phyloP scores from a whole-genome alignment of 768 basidiomycete species.

The Boletus pseudopeckii region DNA sequence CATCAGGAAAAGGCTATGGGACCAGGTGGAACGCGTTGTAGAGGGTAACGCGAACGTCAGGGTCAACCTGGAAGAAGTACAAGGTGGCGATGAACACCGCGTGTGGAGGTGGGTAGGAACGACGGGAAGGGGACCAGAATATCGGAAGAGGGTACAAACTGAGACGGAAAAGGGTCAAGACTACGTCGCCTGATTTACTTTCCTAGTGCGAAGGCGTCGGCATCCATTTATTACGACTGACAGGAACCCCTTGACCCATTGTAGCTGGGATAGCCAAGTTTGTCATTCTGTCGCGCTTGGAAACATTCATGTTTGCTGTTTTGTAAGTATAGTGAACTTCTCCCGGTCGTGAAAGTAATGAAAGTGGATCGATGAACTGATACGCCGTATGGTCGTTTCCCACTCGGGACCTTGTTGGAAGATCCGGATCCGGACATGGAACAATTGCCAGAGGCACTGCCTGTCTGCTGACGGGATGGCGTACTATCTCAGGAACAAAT shows the following conservation, averaged over 20 bases:
- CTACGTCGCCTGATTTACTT: constrained; percentile 21
- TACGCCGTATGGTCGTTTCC: constrained; percentile 20
- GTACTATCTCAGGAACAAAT: constrained; percentile 27
- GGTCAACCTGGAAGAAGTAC: constrained; percentile 77
- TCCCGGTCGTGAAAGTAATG: constrained; percentile 14
- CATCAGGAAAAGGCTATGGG: constrained; percentile 68
- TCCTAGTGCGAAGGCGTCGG: constrained; percentile 10
- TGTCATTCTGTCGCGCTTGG: constrained; percentile 12
- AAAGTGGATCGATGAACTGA: constrained; percentile 27
- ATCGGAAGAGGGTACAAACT: constrained; percentile 33
- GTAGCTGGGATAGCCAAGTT: constrained; percentile 7
- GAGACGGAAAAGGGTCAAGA: constrained; percentile 28
- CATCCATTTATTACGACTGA: constrained; percentile 9
- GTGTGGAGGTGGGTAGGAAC: constrained; percentile 93
- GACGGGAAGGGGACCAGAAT: constrained; percentile 31
- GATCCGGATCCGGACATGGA: constrained; percentile 32
- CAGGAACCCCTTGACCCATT: constrained; percentile 25
- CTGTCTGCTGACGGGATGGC: constrained; percentile 19
- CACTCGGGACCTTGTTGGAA: constrained; percentile 29
- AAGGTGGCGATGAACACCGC: constrained; percentile 81
- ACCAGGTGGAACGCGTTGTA: constrained; percentile 77
- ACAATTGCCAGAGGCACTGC: constrained; percentile 31
- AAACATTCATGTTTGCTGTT: constrained; percentile 15
- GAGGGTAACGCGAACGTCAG: constrained; percentile 91
- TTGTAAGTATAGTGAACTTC: constrained; percentile 24